phyloP scores from a whole-genome alignment of 805 yeast genomes.

The Sugiyamaella chiloensis region DNA sequence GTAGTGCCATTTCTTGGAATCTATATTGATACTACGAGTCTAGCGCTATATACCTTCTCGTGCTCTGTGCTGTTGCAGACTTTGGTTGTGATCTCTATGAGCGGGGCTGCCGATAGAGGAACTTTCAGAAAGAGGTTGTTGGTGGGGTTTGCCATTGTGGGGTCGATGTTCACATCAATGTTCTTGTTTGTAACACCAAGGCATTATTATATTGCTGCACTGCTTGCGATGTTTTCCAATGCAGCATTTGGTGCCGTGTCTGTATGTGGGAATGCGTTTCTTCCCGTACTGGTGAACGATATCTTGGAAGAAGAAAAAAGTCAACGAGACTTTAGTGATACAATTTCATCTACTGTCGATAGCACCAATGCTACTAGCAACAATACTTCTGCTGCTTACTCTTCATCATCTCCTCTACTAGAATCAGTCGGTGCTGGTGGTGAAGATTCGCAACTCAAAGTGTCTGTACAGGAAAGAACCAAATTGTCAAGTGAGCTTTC shows the following conservation, averaged over 20 bases:
- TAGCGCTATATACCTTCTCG: constrained; percentile 72
- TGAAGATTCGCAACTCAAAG: background rate
- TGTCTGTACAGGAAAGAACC: background rate
- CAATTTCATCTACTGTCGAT: background rate
- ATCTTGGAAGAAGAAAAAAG: background rate
- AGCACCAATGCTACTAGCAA: background rate
- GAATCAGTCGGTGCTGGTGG: background rate
- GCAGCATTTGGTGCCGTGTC: constrained; percentile 73
- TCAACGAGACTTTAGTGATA: background rate
- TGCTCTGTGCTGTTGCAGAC: constrained; percentile 71
- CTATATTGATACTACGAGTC: constrained; percentile 68
- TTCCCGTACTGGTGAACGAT: constrained; percentile 53
- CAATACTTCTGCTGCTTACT: background rate
- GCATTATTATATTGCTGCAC: constrained; percentile 50
- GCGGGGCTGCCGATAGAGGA: constrained; percentile 70
- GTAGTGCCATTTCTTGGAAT: constrained; percentile 45
- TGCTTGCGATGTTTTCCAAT: constrained; percentile 60
- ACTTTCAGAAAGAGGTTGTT: constrained; percentile 55
- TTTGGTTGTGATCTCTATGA: constrained; percentile 62
- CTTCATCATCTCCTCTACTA: background rate
- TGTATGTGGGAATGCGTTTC: constrained; percentile 73
- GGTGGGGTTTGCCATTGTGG: constrained; percentile 54
- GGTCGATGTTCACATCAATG: constrained; percentile 51
- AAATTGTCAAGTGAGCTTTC: constrained; percentile 40
- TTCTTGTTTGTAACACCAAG: constrained; percentile 40